Evolutionary conservation across 108 stramenopile species (phyloP), one percentile per base, ranked within the genome.

Genomic region (Cylindrotheca fusiformis): DNA sequence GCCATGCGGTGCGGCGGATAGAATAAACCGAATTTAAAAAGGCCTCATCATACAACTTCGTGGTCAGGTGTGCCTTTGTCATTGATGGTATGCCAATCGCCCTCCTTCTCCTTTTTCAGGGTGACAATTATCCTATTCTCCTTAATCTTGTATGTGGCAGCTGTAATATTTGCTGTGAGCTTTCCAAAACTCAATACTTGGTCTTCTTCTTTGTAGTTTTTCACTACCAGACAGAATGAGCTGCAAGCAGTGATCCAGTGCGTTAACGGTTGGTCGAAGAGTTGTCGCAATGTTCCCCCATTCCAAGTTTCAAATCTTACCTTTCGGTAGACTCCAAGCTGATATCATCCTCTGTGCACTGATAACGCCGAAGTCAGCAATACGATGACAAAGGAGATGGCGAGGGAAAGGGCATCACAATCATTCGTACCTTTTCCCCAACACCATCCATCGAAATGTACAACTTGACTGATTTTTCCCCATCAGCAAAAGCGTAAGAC

Each of bases 401-500:
- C n/a, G n/a, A n/a, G n/a, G n/a, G n/a, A n/a, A n/a, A n/a, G n/a
- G n/a, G n/a, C n/a, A n/a, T n/a, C n/a, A n/a, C n/a, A n/a, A n/a
- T n/a, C n/a, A n/a, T n/a, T 10, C 36, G 36, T 41, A 41, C 36
- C 14, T 57, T 60, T 32, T 87, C 71, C 2, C 85, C 86, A 1
- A 88, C 73, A 12, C 77, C 82, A 17, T 83, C 73, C 44, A 93
- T 24, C 21, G 81, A 69, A 32, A 93, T 76, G 65, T 90, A 93
- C 4, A 93, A 63, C 45, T 85, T 87, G n/a, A 93, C 85, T 23
- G 56, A 78, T 25, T 65, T 71, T 1, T 71, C 85, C 48, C 85
- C 88, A 48, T 93, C 83, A 0, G 73, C 52, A 57, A 93, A 93
- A 21, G 91, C 86, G 68, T 93, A 93, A 29, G 83, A 80, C 33